A percentile compares a stretch with the other conserved stretches of the same genome.
These are phyloP conservation scores for Tremella mesenterica DNA, from an alignment of 768 basidiomycete genomes.

Conservation along the genomic window DNA sequence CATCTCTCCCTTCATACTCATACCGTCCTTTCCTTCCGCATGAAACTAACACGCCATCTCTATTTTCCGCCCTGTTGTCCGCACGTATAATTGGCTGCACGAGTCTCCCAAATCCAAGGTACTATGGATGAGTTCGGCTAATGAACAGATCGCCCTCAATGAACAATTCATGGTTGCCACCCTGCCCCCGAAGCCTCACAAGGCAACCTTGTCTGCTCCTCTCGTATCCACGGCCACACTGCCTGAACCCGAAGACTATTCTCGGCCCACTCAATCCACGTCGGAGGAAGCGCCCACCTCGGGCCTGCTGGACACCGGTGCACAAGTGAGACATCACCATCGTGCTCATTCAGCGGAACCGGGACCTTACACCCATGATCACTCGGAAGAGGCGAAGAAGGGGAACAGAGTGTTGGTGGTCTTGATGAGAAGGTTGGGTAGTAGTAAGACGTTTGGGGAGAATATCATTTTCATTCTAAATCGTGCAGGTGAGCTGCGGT, in stretches of 20 bases:
- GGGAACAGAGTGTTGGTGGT: conserved; percentile 72
- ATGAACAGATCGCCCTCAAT: conserved; percentile 70
- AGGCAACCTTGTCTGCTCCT: conserved; percentile 7
- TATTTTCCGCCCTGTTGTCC: no score
- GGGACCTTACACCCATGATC: conserved; percentile 39
- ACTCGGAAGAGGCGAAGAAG: conserved; percentile 41
- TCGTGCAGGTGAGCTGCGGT: conserved; percentile 65
- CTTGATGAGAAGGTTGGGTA: conserved; percentile 70
- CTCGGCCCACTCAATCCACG: neutral
- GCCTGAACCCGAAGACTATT: neutral
- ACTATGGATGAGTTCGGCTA: neutral
- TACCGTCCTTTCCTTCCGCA: no score
- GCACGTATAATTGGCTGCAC: no score
- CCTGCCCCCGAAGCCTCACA: conserved; percentile 42
- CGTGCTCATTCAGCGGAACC: conserved; percentile 34
- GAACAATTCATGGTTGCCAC: conserved; percentile 97
- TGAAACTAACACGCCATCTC: no score
- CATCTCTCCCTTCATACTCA: no score
- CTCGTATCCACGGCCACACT: neutral
- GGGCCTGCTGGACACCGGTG: neutral
- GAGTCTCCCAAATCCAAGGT: no score
- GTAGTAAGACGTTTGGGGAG: conserved; percentile 92
- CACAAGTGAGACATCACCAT: conserved; percentile 20
- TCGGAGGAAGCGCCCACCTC: no score
- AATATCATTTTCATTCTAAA: conserved; percentile 99